phyloP scores from a whole-genome alignment of 2,329 filamentous ascomycete species.

The Penicillium nordicum region DNA sequence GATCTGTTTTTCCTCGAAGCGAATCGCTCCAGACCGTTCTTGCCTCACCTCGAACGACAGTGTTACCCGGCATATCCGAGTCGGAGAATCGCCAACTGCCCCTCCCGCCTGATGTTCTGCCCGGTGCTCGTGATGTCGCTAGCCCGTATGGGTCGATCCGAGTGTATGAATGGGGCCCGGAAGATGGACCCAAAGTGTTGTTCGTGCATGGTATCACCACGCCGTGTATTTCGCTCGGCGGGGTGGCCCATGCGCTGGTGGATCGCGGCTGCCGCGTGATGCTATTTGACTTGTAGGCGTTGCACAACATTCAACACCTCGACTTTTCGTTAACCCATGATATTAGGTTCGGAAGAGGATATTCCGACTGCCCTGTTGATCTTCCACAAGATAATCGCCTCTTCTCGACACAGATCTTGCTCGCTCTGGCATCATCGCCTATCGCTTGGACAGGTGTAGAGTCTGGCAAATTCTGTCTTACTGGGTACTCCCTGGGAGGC shows the following conservation, averaged over 20 bases:
- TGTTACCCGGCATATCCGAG: constrained; percentile 34
- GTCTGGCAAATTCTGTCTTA: constrained; percentile 60
- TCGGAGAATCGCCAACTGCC: constrained; percentile 45
- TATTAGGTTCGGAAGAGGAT: constrained; percentile 62
- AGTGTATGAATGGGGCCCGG: constrained; percentile 78
- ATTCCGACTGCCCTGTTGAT: constrained; percentile 65
- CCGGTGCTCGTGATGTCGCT: constrained; percentile 60
- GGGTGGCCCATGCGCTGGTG: constrained; percentile 64
- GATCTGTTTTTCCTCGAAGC: constrained; percentile 24
- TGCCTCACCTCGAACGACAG: constrained; percentile 36
- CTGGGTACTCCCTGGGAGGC: constrained; percentile 79
- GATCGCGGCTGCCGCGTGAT: constrained; percentile 69
- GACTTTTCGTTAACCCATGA: neutral
- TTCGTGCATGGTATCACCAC: constrained; percentile 80
- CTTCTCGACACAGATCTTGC: constrained; percentile 68
- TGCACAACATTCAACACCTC: neutral
- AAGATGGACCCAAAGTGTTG: constrained; percentile 66
- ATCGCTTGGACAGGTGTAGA: constrained; percentile 60
- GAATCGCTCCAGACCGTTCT: constrained; percentile 21
- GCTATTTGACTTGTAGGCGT: constrained; percentile 61
- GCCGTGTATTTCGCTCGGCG: constrained; percentile 66
- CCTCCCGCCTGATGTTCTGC: constrained; percentile 67
- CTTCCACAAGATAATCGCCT: constrained; percentile 70
- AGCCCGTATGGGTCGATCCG: constrained; percentile 63
- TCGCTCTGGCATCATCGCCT: constrained; percentile 66